Evolutionary conservation across 768 basidiomycete genomes (phyloP).

Genomic region (Leccinellum rugosiceps): DNA sequence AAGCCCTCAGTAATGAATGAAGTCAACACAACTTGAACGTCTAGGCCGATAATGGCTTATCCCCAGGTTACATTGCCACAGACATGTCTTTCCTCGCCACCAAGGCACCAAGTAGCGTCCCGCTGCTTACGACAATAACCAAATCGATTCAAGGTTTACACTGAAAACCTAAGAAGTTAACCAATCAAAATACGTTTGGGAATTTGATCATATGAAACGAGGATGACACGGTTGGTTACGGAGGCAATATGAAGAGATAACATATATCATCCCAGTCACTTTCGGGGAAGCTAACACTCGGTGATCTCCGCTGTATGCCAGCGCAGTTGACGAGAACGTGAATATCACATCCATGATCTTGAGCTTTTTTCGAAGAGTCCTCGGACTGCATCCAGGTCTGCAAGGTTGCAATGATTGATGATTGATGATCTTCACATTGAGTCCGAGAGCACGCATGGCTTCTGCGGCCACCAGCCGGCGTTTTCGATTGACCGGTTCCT

Average conservation of each 20-base stretch:
- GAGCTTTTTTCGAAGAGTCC: conserved; percentile 45
- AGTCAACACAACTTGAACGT: conserved; percentile 81
- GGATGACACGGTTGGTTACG: conserved; percentile 6
- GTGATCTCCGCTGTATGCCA: conserved; percentile 56
- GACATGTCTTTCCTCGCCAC: conserved; percentile 80
- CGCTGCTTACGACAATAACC: conserved; percentile 82
- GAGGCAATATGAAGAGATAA: conserved; percentile 29
- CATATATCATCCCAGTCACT: conserved; percentile 70
- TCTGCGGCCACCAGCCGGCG: too few species aligned
- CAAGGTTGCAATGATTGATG: conserved; percentile 63
- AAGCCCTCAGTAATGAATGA: conserved; percentile 94
- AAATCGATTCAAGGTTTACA: conserved; percentile 85
- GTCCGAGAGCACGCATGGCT: conserved; percentile 36
- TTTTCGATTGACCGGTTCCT: conserved; percentile 42
- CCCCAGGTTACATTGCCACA: conserved; percentile 85
- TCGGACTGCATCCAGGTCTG: conserved; percentile 47
- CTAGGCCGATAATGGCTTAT: conserved; percentile 85
- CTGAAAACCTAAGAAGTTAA: conserved; percentile 59
- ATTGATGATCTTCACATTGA: conserved; percentile 41
- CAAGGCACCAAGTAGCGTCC: conserved; percentile 84
- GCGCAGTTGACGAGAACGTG: conserved; percentile 71
- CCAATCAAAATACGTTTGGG: conserved; percentile 8
- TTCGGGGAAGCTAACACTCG: conserved; percentile 64
- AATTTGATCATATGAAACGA: conserved; percentile 6
- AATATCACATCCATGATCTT: conserved; percentile 47